Percentiles rank a stretch among this genome's conserved stretches.
Evolutionary conservation across 345 rosid genomes (phyloP).

Genomic region (Physaria fendleri): DNA sequence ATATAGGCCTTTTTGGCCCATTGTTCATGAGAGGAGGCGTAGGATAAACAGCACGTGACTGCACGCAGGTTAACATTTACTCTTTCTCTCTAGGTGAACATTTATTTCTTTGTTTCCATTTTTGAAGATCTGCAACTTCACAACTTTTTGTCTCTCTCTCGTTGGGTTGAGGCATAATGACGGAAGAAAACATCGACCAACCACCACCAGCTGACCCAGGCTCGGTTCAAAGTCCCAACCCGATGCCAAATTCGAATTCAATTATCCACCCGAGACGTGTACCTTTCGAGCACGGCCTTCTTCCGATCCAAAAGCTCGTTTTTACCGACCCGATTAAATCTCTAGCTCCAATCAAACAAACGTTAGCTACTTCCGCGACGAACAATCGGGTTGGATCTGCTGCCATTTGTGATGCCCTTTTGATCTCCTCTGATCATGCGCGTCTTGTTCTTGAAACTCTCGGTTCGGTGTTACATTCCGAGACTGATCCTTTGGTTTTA

Average conservation of each 20-base stretch:
- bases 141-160: constrained; percentile 10
- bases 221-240: constrained; percentile 21
- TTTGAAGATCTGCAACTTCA: constrained; percentile 29
- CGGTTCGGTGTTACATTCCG: constrained; percentile 72
- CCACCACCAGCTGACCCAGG: constrained; percentile 29
- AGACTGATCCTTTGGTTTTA: constrained; percentile 63
- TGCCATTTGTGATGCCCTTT: constrained; percentile 62
- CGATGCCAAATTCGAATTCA: constrained; percentile 27
- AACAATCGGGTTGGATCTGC: constrained; percentile 54
- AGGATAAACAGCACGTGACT: too few relatives aligned
- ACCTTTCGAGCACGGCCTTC: constrained; percentile 92
- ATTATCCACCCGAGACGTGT: constrained; percentile 80
- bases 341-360: constrained; percentile 60
- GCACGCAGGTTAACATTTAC: too few relatives aligned
- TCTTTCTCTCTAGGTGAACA: too few relatives aligned
- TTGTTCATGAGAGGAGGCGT: too few relatives aligned
- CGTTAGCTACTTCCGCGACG: constrained; percentile 33
- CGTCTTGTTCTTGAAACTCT: constrained; percentile 79
- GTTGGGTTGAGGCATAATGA: constrained; percentile 33
- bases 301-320: constrained; percentile 78
- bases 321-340: constrained; percentile 68
- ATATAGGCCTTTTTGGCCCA: too few relatives aligned
- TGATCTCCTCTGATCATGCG: constrained; percentile 80
- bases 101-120: neutral
- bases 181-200: constrained; percentile 39